phyloP scores from a whole-genome alignment of 108 stramenopile genomes.

The Craspedostauros australis region DNA sequence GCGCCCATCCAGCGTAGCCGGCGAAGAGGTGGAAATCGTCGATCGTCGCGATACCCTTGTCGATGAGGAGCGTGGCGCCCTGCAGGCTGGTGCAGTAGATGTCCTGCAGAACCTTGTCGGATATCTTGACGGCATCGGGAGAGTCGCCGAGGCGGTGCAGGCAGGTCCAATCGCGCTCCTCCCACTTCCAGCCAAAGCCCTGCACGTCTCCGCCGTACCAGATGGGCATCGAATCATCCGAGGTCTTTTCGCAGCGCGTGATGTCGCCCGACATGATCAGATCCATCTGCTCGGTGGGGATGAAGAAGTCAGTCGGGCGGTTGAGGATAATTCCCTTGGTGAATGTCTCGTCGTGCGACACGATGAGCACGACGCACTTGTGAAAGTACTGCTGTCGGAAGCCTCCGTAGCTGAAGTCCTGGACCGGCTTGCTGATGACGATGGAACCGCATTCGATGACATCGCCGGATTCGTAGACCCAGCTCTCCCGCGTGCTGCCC shows the following conservation, averaged over 20 bases:
- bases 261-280: too few species aligned
- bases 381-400: slow-evolving; percentile 79
- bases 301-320: slow-evolving; percentile 71
- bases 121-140: too few species aligned
- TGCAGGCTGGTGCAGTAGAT: slow-evolving; percentile 9
- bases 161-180: too few species aligned
- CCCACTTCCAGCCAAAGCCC: too few species aligned
- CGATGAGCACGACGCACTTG: slow-evolving; percentile 52
- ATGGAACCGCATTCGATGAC: slow-evolving; percentile 77
- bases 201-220: slow-evolving; percentile 69
- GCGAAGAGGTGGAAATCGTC: slow-evolving; percentile 23
- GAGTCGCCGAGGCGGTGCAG: slow-evolving; percentile 13
- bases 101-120: slow-evolving; percentile 7
- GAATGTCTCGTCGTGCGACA: slow-evolving; percentile 47
- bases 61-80: slow-evolving; percentile 8
- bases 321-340: slow-evolving; percentile 74
- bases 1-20: slow-evolving; percentile 48
- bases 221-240: slow-evolving; percentile 41
- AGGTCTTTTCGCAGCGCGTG: too few species aligned
- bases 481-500: too few species aligned
- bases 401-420: slow-evolving; percentile 71
- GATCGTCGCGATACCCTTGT: slow-evolving; percentile 6
- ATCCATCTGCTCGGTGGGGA: too few species aligned
- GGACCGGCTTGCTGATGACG: slow-evolving; percentile 66
- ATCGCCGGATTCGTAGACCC: slow-evolving; percentile 77